Evolutionary conservation across 257 asterid genomes (phyloP).

Genomic region (Vinca minor): DNA sequence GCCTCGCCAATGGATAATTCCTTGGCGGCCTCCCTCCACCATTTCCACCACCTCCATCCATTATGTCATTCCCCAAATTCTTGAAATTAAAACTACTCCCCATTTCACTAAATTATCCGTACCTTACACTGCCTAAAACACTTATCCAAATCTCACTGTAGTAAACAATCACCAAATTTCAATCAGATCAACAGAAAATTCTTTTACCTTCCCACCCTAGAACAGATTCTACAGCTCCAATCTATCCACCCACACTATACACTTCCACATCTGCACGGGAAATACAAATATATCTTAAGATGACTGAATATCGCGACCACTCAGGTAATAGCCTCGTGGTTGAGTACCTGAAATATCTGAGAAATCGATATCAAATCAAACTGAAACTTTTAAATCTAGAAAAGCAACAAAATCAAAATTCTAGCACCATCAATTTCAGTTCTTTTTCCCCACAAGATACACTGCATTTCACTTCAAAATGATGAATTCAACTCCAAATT

Average conservation of each 20-base stretch:
- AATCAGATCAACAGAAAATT: conserved; percentile 17
- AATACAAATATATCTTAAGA: too few relatives aligned
- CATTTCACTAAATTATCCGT: conserved; percentile 29
- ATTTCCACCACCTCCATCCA: conserved; percentile 30
- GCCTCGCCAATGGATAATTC: conserved; percentile 43
- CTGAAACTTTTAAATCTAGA: conserved; percentile 1
- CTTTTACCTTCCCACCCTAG: background rate
- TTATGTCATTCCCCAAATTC: conserved; percentile 41
- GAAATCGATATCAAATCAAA: conserved; percentile 4
- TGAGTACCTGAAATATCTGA: background rate
- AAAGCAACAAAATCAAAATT: conserved; percentile 2
- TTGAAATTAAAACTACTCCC: conserved; percentile 67
- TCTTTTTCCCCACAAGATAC: background rate
- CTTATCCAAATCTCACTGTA: conserved; percentile 21
- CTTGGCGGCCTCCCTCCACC: conserved; percentile 42
- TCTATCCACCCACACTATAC: background rate
- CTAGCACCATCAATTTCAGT: background rate
- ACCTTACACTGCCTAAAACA: conserved; percentile 4
- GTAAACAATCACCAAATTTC: conserved; percentile 20
- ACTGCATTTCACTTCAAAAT: background rate
- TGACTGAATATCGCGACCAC: too few relatives aligned
- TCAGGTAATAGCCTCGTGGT: too few relatives aligned
- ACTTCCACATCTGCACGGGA: background rate
- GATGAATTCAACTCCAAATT: background rate
- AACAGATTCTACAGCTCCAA: background rate